Percentiles rank a stretch among this genome's conserved stretches.
Evolutionary conservation across 495 filamentous ascomycete genomes (phyloP).

Genomic region (Massariosphaeria phaeospora): DNA sequence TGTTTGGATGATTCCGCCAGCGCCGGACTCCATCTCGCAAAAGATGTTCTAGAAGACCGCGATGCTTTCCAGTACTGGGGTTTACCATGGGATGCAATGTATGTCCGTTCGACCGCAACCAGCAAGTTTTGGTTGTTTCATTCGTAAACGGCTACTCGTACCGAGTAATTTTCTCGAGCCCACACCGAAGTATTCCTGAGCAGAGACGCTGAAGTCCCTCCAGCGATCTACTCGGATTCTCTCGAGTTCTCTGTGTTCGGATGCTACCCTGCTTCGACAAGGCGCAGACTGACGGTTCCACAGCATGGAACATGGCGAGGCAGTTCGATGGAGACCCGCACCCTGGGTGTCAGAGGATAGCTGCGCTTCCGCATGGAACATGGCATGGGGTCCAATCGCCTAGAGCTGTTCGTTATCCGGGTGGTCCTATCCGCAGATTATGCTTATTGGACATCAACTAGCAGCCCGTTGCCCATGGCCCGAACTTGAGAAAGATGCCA

Average conservation of each 20-base stretch:
- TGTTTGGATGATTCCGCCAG: constrained; percentile 5
- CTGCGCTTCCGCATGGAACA: constrained; percentile 14
- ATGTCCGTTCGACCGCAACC: constrained; percentile 1
- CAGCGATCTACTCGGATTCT: background rate
- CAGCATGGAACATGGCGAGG: constrained; percentile 6
- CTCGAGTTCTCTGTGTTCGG: background rate
- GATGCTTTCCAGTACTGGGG: constrained; percentile 8
- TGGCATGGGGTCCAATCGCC: constrained; percentile 5
- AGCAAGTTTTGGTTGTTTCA: constrained; percentile 10
- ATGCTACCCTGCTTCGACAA: background rate
- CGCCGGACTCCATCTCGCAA: background rate
- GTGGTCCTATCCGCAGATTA: constrained; percentile 8
- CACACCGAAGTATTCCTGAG: constrained; percentile 8
- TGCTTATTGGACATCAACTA: constrained; percentile 11
- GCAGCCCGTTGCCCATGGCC: constrained; percentile 9
- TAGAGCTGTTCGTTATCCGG: constrained; percentile 8
- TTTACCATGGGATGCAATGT: constrained; percentile 22
- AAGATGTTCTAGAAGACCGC: constrained; percentile 2
- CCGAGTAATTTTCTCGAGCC: constrained; percentile 1
- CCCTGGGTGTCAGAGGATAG: constrained; percentile 4
- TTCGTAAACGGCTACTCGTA: background rate
- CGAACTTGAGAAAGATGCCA: constrained; percentile 16
- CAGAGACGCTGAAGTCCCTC: constrained; percentile 10
- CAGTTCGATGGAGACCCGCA: constrained; percentile 21
- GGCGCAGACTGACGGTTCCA: background rate